phyloP scores from a whole-genome alignment of 1,139 yeast species.

The Suhomyces maxii region DNA sequence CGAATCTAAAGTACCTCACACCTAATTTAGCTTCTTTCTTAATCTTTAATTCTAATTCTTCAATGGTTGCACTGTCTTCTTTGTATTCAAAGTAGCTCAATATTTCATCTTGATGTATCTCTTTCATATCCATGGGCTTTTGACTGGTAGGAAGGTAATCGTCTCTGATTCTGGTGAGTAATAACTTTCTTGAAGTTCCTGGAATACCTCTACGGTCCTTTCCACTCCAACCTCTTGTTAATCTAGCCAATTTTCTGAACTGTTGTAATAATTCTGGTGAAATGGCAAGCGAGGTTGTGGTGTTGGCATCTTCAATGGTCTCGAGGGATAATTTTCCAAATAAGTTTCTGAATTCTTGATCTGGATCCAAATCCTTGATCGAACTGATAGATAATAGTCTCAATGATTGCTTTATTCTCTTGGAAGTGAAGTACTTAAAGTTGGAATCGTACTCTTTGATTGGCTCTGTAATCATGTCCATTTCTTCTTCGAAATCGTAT shows the following conservation, averaged over 20 bases:
- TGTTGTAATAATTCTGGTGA: conserved; percentile 68
- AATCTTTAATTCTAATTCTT: conserved; percentile 37
- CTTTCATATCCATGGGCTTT: conserved; percentile 66
- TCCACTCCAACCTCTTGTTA: conserved; percentile 83
- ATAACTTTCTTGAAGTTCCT: conserved; percentile 66
- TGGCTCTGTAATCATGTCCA: conserved; percentile 35
- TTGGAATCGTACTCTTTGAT: conserved; percentile 39
- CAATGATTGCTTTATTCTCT: conserved; percentile 37
- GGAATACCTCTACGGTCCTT: conserved; percentile 71
- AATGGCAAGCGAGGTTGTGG: conserved; percentile 56
- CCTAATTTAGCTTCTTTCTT: conserved; percentile 48
- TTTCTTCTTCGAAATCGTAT: conserved; percentile 34
- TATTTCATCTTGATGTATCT: conserved; percentile 42
- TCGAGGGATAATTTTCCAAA: conserved; percentile 75
- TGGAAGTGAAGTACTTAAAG: conserved; percentile 46
- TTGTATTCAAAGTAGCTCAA: conserved; percentile 42
- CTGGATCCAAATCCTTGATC: conserved; percentile 69
- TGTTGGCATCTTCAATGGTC: conserved; percentile 72
- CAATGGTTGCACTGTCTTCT: conserved; percentile 36
- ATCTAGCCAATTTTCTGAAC: conserved; percentile 58
- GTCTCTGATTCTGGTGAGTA: conserved; percentile 71
- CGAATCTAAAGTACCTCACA: conserved; percentile 55
- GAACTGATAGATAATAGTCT: conserved; percentile 46
- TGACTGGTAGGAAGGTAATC: conserved; percentile 77
- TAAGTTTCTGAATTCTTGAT: conserved; percentile 67